Base-by-base conservation (phyloP, 2,329 filamentous ascomycete genomes). In the Ascochyta clinopodiicola region DNA sequence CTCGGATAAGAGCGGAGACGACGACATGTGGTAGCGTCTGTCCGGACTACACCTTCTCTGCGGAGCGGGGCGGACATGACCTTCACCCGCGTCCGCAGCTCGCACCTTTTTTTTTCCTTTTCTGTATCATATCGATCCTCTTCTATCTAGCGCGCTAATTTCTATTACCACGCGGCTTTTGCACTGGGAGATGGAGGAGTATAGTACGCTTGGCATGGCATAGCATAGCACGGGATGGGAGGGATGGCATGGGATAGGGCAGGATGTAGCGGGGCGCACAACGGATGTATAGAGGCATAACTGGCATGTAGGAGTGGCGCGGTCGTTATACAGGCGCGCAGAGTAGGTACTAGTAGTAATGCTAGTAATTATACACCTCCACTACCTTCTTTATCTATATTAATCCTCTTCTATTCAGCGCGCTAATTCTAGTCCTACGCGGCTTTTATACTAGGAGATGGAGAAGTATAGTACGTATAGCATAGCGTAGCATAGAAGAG, bases 1-100 rank as follows among this genome's bases (percentile, higher is more conserved):
- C 48, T 64, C 64, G 6, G 71, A 71, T 22, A 70, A 63, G 27
- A 66, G 70, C 48, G 70, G 53, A 24, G 66, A 75, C 31, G 72
- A 75, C 44, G 73, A 76, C 13, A 76, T 76, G 74, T 76, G 74
- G 74, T 76, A 65, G 32, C 13, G 19, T 8, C 12, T 32, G n/a
- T 21, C 17, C 29, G 4, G 4, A 48, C 8, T 13, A 17, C 44
- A 38, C 13, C 17, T 48, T 44, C 51, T 54, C 39, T 17, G 35
- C 51, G 39, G 38, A 54, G 51, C 51, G 39, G 38, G 49, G 51
- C 51, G 35, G 34, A 53, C 25, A 45, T 32, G 37, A 43, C 25
- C 17, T 32, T 35, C 13, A n/a, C 34, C 6, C 22, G 22, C 6
- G 38, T 39, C 32, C 24, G 51, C 51, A 44, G 51, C 39, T 47